Base-by-base conservation (phyloP, 805 yeast genomes). In the Candida orba region DNA sequence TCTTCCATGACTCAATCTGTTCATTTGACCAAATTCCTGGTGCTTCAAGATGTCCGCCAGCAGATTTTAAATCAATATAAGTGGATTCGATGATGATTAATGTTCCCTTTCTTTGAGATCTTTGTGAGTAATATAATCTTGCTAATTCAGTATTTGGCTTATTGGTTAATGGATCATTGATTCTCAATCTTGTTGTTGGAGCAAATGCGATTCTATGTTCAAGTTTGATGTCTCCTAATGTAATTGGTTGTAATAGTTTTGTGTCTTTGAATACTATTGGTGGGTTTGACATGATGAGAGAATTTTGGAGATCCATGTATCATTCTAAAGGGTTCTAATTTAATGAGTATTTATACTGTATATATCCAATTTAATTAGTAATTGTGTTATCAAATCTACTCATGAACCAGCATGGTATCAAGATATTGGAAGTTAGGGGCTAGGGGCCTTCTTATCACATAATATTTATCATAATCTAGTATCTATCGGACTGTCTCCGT, bases 71-170 rank as follows among this genome's bases (percentile, higher is more conserved):
- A 12, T 76, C 63, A n/a, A 71, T 68, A 51, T 67, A 69, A 1
- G 82, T 71, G 14, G 79, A 87, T 57, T 82, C 89, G 8, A 81
- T 63, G 50, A 78, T 72, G 31, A 81, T 50, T 49, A 83, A 60
- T 15, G 84, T 71, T 15, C 88, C 88, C n/a, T 75, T 73, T 45
- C 64, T 61, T 38, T 63, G 56, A 0, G 86, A 71, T 51, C 86
- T 68, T 51, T 78, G 76, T 22, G 57, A 65, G 54, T 83, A 83
- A 59, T 81, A 79, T 14, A 14, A 5, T 30, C 14, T 30, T 10
- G 29, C 29, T 3, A 27, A 13, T 27, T 10, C 14, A 6, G 32
- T 30, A 7, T 14, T 14, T 30, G 32, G 32, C 14, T 14, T 14
- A n/a, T 14, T 14, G 8, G 15, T n/a, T 14, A 13, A 8, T 13